These are phyloP conservation scores for Russula earlei DNA, from an alignment of 768 basidiomycete species.

Conservation along the genomic window DNA sequence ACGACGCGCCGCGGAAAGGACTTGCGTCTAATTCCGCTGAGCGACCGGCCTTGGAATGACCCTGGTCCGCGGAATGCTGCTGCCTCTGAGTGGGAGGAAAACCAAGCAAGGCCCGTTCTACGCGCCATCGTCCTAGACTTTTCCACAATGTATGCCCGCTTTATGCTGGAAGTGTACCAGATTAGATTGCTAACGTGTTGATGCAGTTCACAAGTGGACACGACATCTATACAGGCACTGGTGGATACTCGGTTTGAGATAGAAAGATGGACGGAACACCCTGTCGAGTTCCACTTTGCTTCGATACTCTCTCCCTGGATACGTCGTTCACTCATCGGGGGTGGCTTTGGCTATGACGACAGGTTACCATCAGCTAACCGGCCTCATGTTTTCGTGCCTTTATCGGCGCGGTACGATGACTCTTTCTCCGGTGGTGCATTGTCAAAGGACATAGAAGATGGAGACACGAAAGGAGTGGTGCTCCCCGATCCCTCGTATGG, in stretches of 20 bases:
- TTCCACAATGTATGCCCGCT: slow-evolving; percentile 53
- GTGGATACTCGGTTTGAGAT: slow-evolving; percentile 82
- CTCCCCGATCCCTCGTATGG: slow-evolving; percentile 12
- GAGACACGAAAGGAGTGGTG: background rate
- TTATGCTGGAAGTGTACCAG: background rate
- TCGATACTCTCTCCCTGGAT: slow-evolving; percentile 91
- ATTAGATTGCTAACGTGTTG: slow-evolving; percentile 1
- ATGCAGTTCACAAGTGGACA: slow-evolving; percentile 75
- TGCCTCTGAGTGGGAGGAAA: slow-evolving; percentile 39
- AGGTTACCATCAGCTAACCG: slow-evolving; percentile 26
- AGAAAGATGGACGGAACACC: slow-evolving; percentile 76
- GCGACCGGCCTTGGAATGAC: slow-evolving; percentile 93
- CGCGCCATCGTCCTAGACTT: slow-evolving; percentile 91
- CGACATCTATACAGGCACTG: slow-evolving; percentile 83
- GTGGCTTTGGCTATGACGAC: slow-evolving; percentile 78
- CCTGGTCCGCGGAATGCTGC: slow-evolving; percentile 55
- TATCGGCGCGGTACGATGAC: slow-evolving; percentile 56
- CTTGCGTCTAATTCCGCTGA: slow-evolving; percentile 47
- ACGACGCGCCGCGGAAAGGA: slow-evolving; percentile 72
- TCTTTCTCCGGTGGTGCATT: slow-evolving; percentile 29
- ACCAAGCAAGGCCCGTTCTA: slow-evolving; percentile 53
- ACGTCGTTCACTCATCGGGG: slow-evolving; percentile 77
- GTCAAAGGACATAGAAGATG: slow-evolving; percentile 15
- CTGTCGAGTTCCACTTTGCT: slow-evolving; percentile 92
- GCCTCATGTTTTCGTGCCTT: slow-evolving; percentile 61